Base-by-base conservation (phyloP, 1,284 basidiomycete genomes). In the Boletus holoroseus region DNA sequence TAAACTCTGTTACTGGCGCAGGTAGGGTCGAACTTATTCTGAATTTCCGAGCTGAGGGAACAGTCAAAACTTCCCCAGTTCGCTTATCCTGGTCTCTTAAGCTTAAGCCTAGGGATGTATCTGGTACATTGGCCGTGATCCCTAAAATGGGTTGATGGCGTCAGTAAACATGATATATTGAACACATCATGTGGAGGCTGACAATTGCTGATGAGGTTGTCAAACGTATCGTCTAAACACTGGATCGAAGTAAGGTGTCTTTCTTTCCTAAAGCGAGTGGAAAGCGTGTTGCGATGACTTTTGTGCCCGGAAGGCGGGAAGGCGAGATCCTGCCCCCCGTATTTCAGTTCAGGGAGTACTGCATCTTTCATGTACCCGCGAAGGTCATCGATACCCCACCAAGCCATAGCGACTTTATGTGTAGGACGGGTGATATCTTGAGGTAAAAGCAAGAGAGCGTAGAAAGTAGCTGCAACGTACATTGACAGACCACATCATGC, bases 261-360 rank as follows among this genome's bases (percentile, higher is more conserved):
- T 54, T 66, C 63, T 31, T 57, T 57, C 54, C 70, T 68, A 37
- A 68, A 70, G 11, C 67, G 62, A 32, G 72, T 63, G 9, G 63
- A 58, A 22, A 78, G 63, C 2, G 55, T 55, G 50, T 70, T 74
- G 44, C 56, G 59, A 53, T 75, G 75, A 28, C 69, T 68, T 50
- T 69, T 70, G 50, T 73, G 66, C 2, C 64, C 67, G 0, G 51
- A 46, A 1, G 62, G 66, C 12, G 73, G 71, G 44, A 67, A 55
- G 7, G 36, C 51, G 3, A 68, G 60, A 11, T 65, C 56, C 1
- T 55, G 59, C 2, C 53, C 51, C 24, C 63, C 62, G 9, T 72
- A 62, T 22, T 60, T 62, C 58, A 78, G 62, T 11, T 59, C 54
- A 3, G 75, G 75, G 35, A 77, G 67, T 7, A 59, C 52, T 13